Conservation (phyloP, 2,329 filamentous ascomycete species). For the Fusarium bactridioides region DNA sequence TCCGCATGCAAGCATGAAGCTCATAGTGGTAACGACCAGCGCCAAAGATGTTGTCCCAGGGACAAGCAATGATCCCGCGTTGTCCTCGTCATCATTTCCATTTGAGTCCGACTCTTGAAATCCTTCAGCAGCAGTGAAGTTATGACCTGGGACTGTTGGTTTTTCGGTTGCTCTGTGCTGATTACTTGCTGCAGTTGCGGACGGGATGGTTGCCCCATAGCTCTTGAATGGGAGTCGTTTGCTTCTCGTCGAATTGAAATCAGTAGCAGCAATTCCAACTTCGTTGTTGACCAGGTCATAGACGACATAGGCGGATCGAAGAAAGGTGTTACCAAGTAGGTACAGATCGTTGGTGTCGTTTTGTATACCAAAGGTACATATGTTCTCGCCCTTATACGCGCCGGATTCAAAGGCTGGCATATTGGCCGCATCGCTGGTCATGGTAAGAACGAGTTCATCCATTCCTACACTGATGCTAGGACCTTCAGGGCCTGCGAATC, state of each 20-base stretch:
- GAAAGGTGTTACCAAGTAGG: conserved; percentile 65
- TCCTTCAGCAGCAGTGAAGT: conserved; percentile 44
- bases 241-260: conserved; percentile 61
- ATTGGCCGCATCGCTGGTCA: conserved; percentile 45
- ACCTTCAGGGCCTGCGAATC: conserved; percentile 58
- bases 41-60: conserved; percentile 23
- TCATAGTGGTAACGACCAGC: conserved; percentile 29
- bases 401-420: conserved; percentile 50
- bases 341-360: conserved; percentile 54
- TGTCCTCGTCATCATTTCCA: conserved; percentile 7
- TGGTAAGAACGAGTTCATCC: conserved; percentile 63
- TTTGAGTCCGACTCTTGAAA: conserved; percentile 38
- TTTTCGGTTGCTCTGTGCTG: conserved; percentile 45
- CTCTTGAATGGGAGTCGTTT: conserved; percentile 61
- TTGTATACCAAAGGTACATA: conserved; percentile 66
- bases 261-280: conserved; percentile 61
- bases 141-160: conserved; percentile 28
- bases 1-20: conserved; percentile 37
- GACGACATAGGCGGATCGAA: conserved; percentile 67
- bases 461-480: conserved; percentile 61
- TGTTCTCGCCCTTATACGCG: conserved; percentile 52
- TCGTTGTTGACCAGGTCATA: conserved; percentile 67
- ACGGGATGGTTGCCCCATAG: conserved; percentile 59
- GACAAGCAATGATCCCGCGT: conserved; percentile 21
- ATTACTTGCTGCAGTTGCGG: conserved; percentile 54